These are phyloP conservation scores for Tetraselmis striata DNA, from an alignment of 139 green algal genomes.

Conservation along the genomic window DNA sequence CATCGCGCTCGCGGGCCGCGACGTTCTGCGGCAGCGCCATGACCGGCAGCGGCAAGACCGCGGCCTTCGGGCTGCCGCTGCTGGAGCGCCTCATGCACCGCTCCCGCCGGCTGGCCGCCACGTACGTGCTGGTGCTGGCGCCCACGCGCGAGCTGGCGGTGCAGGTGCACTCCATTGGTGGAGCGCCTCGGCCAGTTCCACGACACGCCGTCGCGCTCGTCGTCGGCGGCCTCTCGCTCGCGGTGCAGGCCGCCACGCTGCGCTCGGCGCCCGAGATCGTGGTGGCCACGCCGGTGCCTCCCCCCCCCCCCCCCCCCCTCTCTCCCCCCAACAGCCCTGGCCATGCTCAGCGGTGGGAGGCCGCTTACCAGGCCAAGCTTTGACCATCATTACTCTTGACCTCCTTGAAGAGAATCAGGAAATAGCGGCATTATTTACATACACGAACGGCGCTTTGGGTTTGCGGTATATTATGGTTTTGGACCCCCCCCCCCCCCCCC, in stretches of 20 bases:
- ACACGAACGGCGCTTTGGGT: no score
- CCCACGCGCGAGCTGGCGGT: slow-evolving; percentile 91
- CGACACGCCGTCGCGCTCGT: slow-evolving; percentile 80
- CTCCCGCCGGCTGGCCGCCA: slow-evolving; percentile 56
- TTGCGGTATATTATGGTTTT: no score
- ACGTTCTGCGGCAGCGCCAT: slow-evolving; percentile 92
- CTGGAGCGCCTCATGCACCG: slow-evolving; percentile 91
- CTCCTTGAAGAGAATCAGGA: no score
- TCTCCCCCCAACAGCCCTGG: no score
- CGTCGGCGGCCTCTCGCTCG: slow-evolving; percentile 84
- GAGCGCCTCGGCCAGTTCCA: slow-evolving; percentile 89
- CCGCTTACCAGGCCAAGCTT: no score
- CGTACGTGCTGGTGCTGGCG: slow-evolving; percentile 74
- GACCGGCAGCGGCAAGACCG: slow-evolving; percentile 96
- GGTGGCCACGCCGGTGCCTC: slow-evolving; percentile 77
- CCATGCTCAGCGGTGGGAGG: no score
- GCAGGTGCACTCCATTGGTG: slow-evolving; percentile 92
- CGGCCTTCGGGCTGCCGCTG: slow-evolving; percentile 87
- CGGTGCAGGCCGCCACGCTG: slow-evolving; percentile 76
- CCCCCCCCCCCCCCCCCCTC: no score
- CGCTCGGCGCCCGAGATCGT: slow-evolving; percentile 76
- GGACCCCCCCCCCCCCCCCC: no score
- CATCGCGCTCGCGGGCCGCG: slow-evolving; percentile 80
- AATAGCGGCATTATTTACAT: no score
- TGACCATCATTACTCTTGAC: no score